Conservation (phyloP, 148 eudicot species). For the Tetragonia tetragonoides region DNA sequence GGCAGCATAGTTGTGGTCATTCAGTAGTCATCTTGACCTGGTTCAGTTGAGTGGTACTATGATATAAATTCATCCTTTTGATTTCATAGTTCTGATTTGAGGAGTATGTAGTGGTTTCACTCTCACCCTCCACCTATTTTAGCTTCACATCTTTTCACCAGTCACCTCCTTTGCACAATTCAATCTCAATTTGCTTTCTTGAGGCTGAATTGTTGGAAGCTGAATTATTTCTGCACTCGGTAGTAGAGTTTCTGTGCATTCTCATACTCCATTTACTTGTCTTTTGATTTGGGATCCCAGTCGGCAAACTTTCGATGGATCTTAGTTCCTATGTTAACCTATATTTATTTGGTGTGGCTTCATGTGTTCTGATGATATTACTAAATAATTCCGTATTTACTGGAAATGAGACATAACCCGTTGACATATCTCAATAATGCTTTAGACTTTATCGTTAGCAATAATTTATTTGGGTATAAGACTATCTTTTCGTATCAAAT, state of each 20-base stretch:
- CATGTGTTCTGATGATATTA: slow-evolving; percentile 18
- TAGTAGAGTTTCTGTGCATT: slow-evolving; percentile 9
- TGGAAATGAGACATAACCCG: slow-evolving; percentile 11
- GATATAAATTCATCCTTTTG: slow-evolving; percentile 22
- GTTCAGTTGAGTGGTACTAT: slow-evolving; percentile 21
- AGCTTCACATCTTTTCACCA: slow-evolving; percentile 20
- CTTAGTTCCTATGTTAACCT: slow-evolving; percentile 5
- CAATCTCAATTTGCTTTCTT: slow-evolving; percentile 11
- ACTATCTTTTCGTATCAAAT: slow-evolving; percentile 15
- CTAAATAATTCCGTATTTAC: slow-evolving; percentile 29
- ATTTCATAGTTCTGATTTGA: slow-evolving; percentile 6
- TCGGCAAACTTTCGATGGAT: slow-evolving; percentile 14
- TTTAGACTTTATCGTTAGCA: slow-evolving; percentile 23
- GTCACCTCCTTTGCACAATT: slow-evolving; percentile 9
- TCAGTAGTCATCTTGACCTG: slow-evolving; percentile 6
- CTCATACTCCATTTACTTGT: slow-evolving; percentile 15
- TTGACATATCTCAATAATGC: slow-evolving; percentile 30
- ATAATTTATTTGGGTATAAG: slow-evolving; percentile 13
- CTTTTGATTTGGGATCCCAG: slow-evolving; percentile 21
- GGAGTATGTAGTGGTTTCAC: slow-evolving; percentile 32
- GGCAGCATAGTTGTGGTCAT: background rate
- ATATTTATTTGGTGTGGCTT: slow-evolving; percentile 18
- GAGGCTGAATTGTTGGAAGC: slow-evolving; percentile 15
- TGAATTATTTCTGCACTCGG: slow-evolving; percentile 25
- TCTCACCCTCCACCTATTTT: slow-evolving; percentile 34